Conservation (phyloP, 306 rosid species). For the Astragalus membranaceus region DNA sequence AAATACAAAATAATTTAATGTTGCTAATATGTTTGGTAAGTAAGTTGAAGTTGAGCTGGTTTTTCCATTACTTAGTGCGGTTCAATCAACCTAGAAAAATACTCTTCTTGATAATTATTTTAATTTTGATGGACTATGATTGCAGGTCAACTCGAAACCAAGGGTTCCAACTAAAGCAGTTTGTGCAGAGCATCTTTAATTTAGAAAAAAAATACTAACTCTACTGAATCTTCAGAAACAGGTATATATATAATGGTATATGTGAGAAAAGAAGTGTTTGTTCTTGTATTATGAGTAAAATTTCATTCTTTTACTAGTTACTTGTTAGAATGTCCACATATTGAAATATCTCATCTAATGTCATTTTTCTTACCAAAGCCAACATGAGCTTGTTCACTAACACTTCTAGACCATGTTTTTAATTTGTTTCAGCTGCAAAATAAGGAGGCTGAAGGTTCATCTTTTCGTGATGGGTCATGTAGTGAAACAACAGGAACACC, state of each 20-base stretch:
- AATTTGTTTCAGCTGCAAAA: conserved; percentile 64
- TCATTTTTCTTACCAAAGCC: neutral
- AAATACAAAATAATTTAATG: no score
- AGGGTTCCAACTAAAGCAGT: conserved; percentile 93
- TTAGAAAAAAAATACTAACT: conserved; percentile 87
- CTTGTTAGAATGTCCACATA: no score
- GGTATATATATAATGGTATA: conserved; percentile 46
- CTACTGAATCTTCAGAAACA: conserved; percentile 89
- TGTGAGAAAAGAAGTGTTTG: neutral
- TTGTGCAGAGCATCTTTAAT: conserved; percentile 92
- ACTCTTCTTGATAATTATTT: neutral
- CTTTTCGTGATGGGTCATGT: conserved; percentile 71
- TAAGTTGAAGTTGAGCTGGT: no score
- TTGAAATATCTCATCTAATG: no score
- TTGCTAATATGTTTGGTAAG: no score
- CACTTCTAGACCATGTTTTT: neutral
- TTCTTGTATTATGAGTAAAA: neutral
- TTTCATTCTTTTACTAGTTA: no score
- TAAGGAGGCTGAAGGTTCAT: conserved; percentile 85
- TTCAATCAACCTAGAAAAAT: no score
- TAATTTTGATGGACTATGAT: neutral
- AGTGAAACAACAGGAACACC: conserved; percentile 75
- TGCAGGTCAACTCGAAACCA: conserved; percentile 84
- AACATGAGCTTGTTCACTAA: neutral
- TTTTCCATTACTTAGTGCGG: no score